These are phyloP conservation scores for Amphichorda felina DNA, from an alignment of 2,329 filamentous ascomycete genomes.

Conservation along the genomic window DNA sequence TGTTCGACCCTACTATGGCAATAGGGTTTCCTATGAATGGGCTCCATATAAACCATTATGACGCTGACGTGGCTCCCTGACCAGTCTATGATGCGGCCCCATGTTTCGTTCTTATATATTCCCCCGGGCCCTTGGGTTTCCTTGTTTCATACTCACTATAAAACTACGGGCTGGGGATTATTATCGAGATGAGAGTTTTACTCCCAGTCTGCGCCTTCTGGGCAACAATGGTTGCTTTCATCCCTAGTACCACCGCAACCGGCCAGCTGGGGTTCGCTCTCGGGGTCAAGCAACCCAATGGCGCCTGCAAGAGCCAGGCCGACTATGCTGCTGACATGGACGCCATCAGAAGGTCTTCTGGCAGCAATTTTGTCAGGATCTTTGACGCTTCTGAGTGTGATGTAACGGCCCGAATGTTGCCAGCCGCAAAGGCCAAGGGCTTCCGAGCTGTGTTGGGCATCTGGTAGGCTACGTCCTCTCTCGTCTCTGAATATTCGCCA, in stretches of 20 bases:
- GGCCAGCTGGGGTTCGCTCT: slow-evolving; percentile 3
- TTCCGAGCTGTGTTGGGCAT: slow-evolving; percentile 2
- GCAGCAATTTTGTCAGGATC: slow-evolving; percentile 1
- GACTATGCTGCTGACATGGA: slow-evolving; percentile 4
- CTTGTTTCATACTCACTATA: too few species aligned
- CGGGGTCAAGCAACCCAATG: slow-evolving; percentile 2
- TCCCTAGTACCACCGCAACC: neutral
- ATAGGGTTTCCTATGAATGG: too few species aligned
- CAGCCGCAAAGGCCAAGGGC: neutral
- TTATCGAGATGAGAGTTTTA: too few species aligned
- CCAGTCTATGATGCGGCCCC: too few species aligned
- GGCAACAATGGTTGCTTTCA: neutral
- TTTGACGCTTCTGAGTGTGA: slow-evolving; percentile 3
- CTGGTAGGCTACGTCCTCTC: neutral
- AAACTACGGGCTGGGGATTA: too few species aligned
- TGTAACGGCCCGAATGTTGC: slow-evolving; percentile 1
- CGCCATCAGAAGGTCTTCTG: neutral
- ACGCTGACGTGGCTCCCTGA: too few species aligned
- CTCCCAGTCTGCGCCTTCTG: too few species aligned
- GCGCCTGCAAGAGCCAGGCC: slow-evolving; percentile 1
- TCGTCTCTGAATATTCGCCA: neutral
- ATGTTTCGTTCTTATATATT: too few species aligned
- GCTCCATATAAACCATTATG: too few species aligned
- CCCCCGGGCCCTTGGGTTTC: too few species aligned
- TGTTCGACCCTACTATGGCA: too few species aligned